These are phyloP conservation scores for Euphorbia schlechtendalii DNA, from an alignment of 441 rosid genomes.

Conservation along the genomic window DNA sequence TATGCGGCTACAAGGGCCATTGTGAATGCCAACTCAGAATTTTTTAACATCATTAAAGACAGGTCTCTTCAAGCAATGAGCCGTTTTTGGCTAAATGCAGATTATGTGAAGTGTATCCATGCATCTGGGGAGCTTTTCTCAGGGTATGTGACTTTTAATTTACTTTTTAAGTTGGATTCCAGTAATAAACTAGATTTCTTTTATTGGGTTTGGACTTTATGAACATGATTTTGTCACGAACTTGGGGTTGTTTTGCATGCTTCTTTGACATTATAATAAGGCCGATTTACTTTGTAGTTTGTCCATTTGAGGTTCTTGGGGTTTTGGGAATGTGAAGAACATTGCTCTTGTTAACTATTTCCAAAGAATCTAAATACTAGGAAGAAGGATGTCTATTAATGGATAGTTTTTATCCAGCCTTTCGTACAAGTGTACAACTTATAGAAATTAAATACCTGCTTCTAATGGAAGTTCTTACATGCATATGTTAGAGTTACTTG, in stretches of 20 bases:
- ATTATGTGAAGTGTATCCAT: slow-evolving; percentile 90
- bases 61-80: slow-evolving; percentile 72
- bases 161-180: neutral
- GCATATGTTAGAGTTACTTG: neutral
- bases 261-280: neutral
- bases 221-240: slow-evolving; percentile 3
- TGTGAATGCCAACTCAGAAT: slow-evolving; percentile 69
- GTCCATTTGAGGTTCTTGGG: too few species aligned
- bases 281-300: neutral
- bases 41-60: slow-evolving; percentile 76
- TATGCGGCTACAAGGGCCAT: slow-evolving; percentile 91
- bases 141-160: slow-evolving; percentile 49
- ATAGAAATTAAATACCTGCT: too few species aligned
- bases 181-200: neutral
- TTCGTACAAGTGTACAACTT: too few species aligned
- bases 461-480: neutral
- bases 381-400: neutral
- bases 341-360: neutral
- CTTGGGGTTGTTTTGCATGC: neutral
- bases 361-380: neutral
- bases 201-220: neutral
- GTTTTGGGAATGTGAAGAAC: slow-evolving; percentile 1
- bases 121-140: slow-evolving; percentile 76
- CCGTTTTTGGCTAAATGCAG: slow-evolving; percentile 75
- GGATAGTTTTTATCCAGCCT: neutral